Percentiles rank a stretch among this genome's conserved stretches.
phyloP scores from a whole-genome alignment of 768 basidiomycete species.

The Phlebiopsis gigantea region DNA sequence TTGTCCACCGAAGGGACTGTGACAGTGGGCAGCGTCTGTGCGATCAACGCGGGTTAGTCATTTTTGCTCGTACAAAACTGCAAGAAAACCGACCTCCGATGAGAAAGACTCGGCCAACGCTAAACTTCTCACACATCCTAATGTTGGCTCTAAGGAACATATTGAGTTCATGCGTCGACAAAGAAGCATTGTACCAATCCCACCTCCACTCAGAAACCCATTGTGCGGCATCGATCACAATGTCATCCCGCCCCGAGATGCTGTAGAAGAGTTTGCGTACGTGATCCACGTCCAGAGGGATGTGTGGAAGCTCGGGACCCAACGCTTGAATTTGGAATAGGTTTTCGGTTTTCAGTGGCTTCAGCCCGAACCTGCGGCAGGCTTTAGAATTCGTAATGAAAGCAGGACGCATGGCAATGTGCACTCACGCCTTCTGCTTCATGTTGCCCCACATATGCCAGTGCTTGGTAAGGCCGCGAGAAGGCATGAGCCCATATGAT shows the following conservation, averaged over 20 bases:
- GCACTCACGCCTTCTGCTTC: slow-evolving; percentile 7
- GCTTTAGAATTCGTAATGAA: neutral
- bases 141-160: slow-evolving; percentile 36
- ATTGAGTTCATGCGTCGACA: slow-evolving; percentile 16
- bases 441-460: slow-evolving; percentile 20
- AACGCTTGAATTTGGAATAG: slow-evolving; percentile 13
- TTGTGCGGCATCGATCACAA: slow-evolving; percentile 2
- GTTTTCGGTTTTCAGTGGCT: slow-evolving; percentile 9
- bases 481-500: neutral
- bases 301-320: slow-evolving; percentile 7
- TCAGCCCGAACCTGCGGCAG: slow-evolving; percentile 1
- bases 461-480: neutral
- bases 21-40: slow-evolving; percentile 45
- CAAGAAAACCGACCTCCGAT: slow-evolving; percentile 35
- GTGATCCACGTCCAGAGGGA: slow-evolving; percentile 5
- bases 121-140: slow-evolving; percentile 40
- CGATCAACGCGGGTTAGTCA: neutral
- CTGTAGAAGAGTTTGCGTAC: slow-evolving; percentile 8
- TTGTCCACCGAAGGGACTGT: slow-evolving; percentile 40
- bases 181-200: slow-evolving; percentile 15
- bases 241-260: slow-evolving; percentile 6
- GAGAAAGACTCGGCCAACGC: slow-evolving; percentile 39
- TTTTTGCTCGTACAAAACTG: neutral
- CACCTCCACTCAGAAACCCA: slow-evolving; percentile 15
- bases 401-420: neutral